Evolutionary conservation across 345 rosid genomes (phyloP).

Genomic region (Eucalyptus rudis): DNA sequence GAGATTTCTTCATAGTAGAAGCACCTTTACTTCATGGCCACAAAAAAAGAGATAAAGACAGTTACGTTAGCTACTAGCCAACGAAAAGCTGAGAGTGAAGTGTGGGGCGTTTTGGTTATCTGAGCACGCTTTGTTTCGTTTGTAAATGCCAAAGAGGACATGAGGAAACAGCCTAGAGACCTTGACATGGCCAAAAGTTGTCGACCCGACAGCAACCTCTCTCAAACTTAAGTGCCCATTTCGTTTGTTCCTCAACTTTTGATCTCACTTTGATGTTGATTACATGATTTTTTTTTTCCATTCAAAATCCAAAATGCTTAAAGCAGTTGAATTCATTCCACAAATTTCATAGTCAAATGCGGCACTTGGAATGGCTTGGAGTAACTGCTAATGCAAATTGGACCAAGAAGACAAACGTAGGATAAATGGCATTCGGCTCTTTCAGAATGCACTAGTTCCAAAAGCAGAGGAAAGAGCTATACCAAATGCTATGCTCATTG

Average conservation of each 20-base stretch:
- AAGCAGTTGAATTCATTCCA: not conserved
- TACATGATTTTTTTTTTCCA: not conserved
- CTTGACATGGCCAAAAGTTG: not conserved
- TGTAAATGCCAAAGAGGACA: not conserved
- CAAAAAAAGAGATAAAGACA: not conserved
- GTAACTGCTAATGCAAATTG: not conserved
- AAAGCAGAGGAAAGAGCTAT: not conserved
- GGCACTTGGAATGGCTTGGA: not conserved
- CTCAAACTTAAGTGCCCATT: not conserved
- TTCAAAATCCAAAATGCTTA: not conserved
- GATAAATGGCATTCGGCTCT: not conserved
- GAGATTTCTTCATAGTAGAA: not conserved
- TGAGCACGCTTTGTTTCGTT: not conserved
- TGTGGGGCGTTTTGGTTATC: not conserved
- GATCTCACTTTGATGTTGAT: not conserved
- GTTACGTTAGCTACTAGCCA: not conserved
- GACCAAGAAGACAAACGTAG: not conserved
- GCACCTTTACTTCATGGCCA: not conserved
- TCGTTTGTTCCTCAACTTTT: not conserved
- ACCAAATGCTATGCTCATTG: not conserved
- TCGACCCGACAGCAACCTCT: not conserved
- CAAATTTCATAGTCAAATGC: not conserved
- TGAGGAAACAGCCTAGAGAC: not conserved
- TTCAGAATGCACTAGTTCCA: not conserved
- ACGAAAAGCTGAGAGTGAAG: not conserved